Conservation (phyloP, 352 stramenopile genomes). For the Phytophthora megakarya region DNA sequence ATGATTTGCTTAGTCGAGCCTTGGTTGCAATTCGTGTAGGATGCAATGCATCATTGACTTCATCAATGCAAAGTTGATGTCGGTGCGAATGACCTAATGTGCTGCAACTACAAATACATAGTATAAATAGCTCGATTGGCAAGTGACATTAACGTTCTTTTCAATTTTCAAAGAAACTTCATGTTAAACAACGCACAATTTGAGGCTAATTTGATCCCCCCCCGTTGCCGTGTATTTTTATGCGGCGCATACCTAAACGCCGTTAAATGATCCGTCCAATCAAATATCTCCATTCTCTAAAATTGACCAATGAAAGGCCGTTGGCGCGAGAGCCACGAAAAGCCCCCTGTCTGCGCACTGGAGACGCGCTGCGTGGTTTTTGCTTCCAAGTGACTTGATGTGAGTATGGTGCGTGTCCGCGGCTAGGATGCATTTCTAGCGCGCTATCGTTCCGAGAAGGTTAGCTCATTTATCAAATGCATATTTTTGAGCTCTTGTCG, state of each 20-base stretch:
- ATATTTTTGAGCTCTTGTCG: conserved; percentile 2
- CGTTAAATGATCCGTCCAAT: conserved; percentile 24
- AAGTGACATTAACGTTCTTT: too few relatives aligned
- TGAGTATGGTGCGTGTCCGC: conserved; percentile 20
- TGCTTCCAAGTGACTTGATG: conserved; percentile 4
- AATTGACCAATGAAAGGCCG: conserved; percentile 8
- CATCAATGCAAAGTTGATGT: too few relatives aligned
- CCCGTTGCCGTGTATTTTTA: conserved; percentile 1
- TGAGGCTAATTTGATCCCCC: conserved; percentile 17
- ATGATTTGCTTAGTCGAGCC: too few relatives aligned
- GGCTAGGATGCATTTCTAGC: conserved; percentile 5
- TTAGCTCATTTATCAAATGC: conserved; percentile 15
- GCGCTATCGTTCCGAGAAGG: not conserved
- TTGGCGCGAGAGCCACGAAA: conserved; percentile 19
- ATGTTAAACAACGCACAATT: conserved; percentile 22
- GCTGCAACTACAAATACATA: too few relatives aligned
- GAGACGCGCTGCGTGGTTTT: conserved; percentile 14
- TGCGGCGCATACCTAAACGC: conserved; percentile 2
- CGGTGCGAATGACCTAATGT: too few relatives aligned
- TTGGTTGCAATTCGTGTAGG: too few relatives aligned
- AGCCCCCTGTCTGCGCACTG: not conserved
- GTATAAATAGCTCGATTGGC: too few relatives aligned
- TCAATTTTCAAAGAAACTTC: not conserved
- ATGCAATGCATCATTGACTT: too few relatives aligned
- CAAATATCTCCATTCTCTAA: not conserved